Base-by-base conservation (phyloP, 139 green algal species). In the Chlamydomonas incerta region DNA sequence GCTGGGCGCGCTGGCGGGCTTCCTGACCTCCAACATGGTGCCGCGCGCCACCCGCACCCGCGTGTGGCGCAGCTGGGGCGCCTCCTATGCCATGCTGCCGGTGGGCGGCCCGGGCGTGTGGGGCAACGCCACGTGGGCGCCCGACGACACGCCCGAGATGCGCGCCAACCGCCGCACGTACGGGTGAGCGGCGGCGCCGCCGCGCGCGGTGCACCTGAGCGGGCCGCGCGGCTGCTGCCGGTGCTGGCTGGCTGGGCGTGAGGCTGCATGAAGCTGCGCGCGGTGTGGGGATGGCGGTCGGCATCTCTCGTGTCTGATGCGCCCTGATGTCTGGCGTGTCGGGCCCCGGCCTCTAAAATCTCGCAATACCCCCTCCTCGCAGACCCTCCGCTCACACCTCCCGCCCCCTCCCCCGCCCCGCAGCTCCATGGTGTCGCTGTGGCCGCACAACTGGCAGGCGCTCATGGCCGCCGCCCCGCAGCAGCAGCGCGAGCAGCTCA, bases 51-150 rank as follows among this genome's bases (percentile, higher is more conserved):
- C 65, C 15, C 68, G 73, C 37, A 81, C 79, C 0, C 79, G 79
- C n/a, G 70, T 96, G 58, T 96, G 95, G 77, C 86, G 95, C 50
- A 94, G 91, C 8, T 98, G 95, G 95, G 94, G 92, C 52, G 89
- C 88, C 1, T 50, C 91, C 33, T 82, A 94, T 34, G 91, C 90
- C 63, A 98, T 98, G 95, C 87, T 97, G 82, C 95, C 95, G 57
- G 90, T 93, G 33, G 94, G 95, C 1, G 95, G 95, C 46, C 41
- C 91, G 8, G 81, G 69, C 41, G 91, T 97, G 63, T 98, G 95
- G 95, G 95, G 95, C 82, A 95, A 95, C 82, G 35, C 58, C 37
- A 94, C 83, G 28, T 93, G 91, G 84, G 92, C 94, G 18, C 93
- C 94, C 6, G 94, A 96, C 76, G 94, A 96, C 82, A 90, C 69